These are phyloP conservation scores for Butyriboletus loyo DNA, from an alignment of 768 basidiomycete genomes.

Conservation along the genomic window DNA sequence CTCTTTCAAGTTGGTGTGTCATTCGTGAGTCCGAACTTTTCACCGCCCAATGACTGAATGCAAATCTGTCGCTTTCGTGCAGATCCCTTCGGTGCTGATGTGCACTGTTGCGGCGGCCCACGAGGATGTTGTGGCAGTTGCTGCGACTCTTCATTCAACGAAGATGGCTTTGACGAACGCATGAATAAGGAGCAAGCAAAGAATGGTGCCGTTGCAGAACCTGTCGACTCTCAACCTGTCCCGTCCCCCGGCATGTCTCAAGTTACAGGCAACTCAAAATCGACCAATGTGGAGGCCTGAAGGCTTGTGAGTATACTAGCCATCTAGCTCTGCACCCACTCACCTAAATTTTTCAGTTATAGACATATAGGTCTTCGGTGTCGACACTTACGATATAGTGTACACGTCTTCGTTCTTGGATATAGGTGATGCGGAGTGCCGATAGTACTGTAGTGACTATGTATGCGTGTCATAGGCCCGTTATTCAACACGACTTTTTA, in stretches of 20 bases:
- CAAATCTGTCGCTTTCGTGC: not conserved
- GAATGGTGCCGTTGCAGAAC: slow-evolving; percentile 4
- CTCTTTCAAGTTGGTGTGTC: slow-evolving; percentile 24
- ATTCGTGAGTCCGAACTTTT: slow-evolving; percentile 19
- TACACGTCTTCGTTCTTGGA: not conserved
- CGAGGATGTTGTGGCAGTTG: slow-evolving; percentile 29
- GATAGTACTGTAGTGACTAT: not conserved
- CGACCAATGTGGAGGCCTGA: not conserved
- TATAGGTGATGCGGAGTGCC: not conserved
- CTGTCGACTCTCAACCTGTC: slow-evolving; percentile 22
- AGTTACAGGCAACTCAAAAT: slow-evolving; percentile 1
- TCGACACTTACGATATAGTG: not conserved
- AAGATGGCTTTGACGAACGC: slow-evolving; percentile 30
- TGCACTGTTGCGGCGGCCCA: slow-evolving; percentile 24
- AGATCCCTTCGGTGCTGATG: slow-evolving; percentile 24
- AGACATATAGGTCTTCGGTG: not conserved
- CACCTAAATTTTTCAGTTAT: not conserved
- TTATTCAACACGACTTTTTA: not conserved
- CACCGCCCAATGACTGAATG: not conserved
- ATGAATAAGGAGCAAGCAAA: slow-evolving; percentile 24
- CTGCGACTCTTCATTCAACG: slow-evolving; percentile 27
- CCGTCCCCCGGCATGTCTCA: slow-evolving; percentile 20
- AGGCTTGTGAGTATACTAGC: not conserved
- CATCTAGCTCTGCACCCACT: not conserved
- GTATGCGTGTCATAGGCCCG: not conserved